These are phyloP conservation scores for Phytophthora pinifolia DNA, from an alignment of 352 stramenopile genomes.

Conservation along the genomic window DNA sequence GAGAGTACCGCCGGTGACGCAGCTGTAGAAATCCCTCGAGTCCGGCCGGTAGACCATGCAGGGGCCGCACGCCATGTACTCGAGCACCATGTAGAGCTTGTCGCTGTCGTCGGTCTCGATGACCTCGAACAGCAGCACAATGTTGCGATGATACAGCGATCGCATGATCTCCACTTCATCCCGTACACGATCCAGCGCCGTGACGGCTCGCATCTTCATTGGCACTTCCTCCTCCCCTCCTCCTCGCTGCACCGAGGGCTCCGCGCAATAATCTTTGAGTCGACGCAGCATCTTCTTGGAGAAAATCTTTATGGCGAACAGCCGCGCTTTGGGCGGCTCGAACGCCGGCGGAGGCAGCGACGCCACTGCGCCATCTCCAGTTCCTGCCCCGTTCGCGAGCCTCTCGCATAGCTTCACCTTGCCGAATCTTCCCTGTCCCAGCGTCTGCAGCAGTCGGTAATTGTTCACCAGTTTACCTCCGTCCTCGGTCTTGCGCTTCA, in stretches of 20 bases:
- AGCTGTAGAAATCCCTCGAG: slow-evolving; percentile 72
- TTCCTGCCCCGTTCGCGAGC: slow-evolving; percentile 21
- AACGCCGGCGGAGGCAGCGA: slow-evolving; percentile 17
- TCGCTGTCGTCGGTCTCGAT: slow-evolving; percentile 77
- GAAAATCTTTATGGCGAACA: slow-evolving; percentile 87
- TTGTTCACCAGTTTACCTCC: slow-evolving; percentile 79
- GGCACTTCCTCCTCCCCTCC: slow-evolving; percentile 2
- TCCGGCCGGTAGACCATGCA: slow-evolving; percentile 82
- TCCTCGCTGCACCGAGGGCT: slow-evolving; percentile 13
- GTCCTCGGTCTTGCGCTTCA: slow-evolving; percentile 46
- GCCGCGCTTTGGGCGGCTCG: slow-evolving; percentile 27
- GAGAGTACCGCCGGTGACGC: slow-evolving; percentile 50
- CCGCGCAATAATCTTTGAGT: slow-evolving; percentile 78
- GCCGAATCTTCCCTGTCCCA: slow-evolving; percentile 80
- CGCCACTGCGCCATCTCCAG: slow-evolving; percentile 4
- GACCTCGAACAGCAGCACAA: slow-evolving; percentile 91
- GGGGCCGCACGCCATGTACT: slow-evolving; percentile 81
- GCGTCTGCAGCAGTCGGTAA: slow-evolving; percentile 65
- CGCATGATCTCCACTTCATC: slow-evolving; percentile 90
- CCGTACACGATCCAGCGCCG: slow-evolving; percentile 75
- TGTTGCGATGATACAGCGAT: slow-evolving; percentile 88
- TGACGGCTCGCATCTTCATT: slow-evolving; percentile 67
- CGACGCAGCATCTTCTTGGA: slow-evolving; percentile 73
- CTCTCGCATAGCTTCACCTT: slow-evolving; percentile 87
- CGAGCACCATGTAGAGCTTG: slow-evolving; percentile 86